Base-by-base conservation (phyloP, 1,284 basidiomycete genomes). In the Fomitopsis schrenkii region DNA sequence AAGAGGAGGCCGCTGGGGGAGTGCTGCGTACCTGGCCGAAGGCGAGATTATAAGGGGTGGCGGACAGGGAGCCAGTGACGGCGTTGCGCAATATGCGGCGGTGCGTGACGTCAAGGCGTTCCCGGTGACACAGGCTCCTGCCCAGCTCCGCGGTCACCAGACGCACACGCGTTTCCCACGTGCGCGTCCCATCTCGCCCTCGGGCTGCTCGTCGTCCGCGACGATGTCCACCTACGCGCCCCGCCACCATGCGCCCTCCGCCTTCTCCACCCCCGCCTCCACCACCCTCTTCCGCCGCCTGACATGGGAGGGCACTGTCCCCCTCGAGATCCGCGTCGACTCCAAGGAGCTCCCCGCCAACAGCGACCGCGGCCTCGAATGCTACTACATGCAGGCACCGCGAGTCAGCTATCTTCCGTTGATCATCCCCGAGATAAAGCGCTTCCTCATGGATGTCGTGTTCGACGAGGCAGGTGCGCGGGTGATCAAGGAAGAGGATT, bases 381-480 rank as follows among this genome's bases (percentile, higher is more conserved):
- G 87, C 71, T 94, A 93, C 76, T 94, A 88, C 74, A 77, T 92
- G 60, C 90, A 93, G 76, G 95, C 92, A 3, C 91, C 95, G 28
- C 84, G 95, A 57, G 89, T 97, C 72, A 89, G 87, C 72, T 98
- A 97, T 77, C 85, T 97, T 36, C 92, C 95, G 14, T 80, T 97
- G n/a, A 77, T 97, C 48, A 82, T 97, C 66, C 89, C 92, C 3
- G 91, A 95, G 70, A 86, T 97, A 66, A 84, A 88, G 62, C 83
- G 88, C 64, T 94, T 94, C 74, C 82, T 97, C 62, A 88, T 93
- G 77, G 92, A 95, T 65, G 86, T 97, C 54, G 92, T 94, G 5
- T 89, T 97, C 68, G 93, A 96, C 70, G 92, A 95, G 67, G 80
- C 84, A 38, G 87, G 88, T 26, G 84, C 86, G 4, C 85, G 84